Conservation (phyloP, 495 filamentous ascomycete species). For the Astrocystis sublimbata region DNA sequence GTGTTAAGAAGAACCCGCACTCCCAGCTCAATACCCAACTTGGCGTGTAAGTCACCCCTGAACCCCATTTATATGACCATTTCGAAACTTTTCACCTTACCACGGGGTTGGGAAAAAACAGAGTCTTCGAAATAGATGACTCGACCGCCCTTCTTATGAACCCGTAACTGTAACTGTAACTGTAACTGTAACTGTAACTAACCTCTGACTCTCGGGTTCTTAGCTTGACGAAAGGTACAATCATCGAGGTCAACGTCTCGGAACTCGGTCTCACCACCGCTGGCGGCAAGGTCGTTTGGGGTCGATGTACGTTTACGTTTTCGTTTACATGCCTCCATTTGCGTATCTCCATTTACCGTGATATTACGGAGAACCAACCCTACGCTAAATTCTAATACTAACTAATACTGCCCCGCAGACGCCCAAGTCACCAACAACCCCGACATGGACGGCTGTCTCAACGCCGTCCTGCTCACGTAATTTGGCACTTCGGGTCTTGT, state of each 20-base stretch:
- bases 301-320: slow-evolving; percentile 20
- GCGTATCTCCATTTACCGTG: too few species aligned
- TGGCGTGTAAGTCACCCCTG: slow-evolving; percentile 56
- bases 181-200: too few species aligned
- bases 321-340: too few species aligned
- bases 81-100: too few species aligned
- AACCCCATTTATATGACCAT: too few species aligned
- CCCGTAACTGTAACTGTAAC: too few species aligned
- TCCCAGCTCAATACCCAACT: slow-evolving; percentile 93
- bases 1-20: slow-evolving; percentile 98
- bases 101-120: too few species aligned
- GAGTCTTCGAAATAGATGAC: too few species aligned
- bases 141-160: too few species aligned
- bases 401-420: slow-evolving; percentile 65
- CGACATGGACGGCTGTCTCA: slow-evolving; percentile 62
- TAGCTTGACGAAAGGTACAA: slow-evolving; percentile 81
- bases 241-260: slow-evolving; percentile 92
- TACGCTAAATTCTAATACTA: too few species aligned
- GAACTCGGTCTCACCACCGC: slow-evolving; percentile 93
- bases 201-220: not conserved
- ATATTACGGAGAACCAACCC: too few species aligned
- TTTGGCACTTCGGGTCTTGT: too few species aligned
- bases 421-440: slow-evolving; percentile 73
- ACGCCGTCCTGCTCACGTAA: slow-evolving; percentile 17
- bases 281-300: slow-evolving; percentile 90